These are phyloP conservation scores for Solanum hybrid DNA, from an alignment of 305 asterid species.

Conservation along the genomic window DNA sequence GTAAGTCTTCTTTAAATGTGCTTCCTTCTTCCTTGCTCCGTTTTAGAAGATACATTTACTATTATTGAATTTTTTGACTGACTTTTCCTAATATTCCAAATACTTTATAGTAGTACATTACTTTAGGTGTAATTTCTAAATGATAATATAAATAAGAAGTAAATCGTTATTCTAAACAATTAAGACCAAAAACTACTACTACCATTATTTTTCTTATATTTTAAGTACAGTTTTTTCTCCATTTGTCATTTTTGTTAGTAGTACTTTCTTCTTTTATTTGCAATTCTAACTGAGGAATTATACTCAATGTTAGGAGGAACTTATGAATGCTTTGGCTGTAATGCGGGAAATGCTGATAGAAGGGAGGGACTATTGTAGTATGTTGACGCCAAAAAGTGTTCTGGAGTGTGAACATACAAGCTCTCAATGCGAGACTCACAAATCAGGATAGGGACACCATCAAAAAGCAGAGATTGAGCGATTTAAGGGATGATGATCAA, in stretches of 20 bases:
- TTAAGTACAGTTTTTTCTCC: neutral
- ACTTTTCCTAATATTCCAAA: neutral
- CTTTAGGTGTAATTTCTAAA: neutral
- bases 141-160: neutral
- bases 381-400: slow-evolving; percentile 21
- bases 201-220: neutral
- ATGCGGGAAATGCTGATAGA: slow-evolving; percentile 25
- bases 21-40: neutral
- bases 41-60: neutral
- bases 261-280: neutral
- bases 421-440: slow-evolving; percentile 13
- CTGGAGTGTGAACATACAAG: slow-evolving; percentile 20
- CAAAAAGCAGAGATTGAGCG: slow-evolving; percentile 25
- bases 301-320: slow-evolving; percentile 16
- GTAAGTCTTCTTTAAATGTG: slow-evolving; percentile 14
- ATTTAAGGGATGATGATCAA: slow-evolving; percentile 11
- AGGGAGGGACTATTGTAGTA: slow-evolving; percentile 14
- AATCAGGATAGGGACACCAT: slow-evolving; percentile 5
- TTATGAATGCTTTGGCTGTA: slow-evolving; percentile 27
- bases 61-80: neutral
- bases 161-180: neutral
- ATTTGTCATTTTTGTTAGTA: neutral
- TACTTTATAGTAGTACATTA: neutral
- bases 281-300: neutral
- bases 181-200: neutral